Evolutionary conservation across 805 yeast genomes (phyloP).

Genomic region (Kregervanrija delftensis): DNA sequence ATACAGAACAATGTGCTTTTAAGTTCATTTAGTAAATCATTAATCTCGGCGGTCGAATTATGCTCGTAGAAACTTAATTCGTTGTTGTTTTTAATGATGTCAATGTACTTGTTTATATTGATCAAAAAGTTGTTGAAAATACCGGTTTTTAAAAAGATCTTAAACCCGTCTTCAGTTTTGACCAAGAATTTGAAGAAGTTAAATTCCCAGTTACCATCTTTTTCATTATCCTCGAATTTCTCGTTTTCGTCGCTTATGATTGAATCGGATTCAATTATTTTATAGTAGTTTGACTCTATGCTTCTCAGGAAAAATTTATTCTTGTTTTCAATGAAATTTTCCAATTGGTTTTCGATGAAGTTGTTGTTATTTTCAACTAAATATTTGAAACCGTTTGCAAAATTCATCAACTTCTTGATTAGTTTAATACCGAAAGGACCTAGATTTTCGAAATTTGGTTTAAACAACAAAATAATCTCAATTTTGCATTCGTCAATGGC

Average conservation of each 20-base stretch:
- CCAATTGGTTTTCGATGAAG: constrained; percentile 59
- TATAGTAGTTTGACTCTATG: constrained; percentile 31
- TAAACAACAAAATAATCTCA: constrained; percentile 41
- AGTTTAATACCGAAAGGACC: constrained; percentile 35
- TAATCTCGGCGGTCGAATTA: constrained; percentile 21
- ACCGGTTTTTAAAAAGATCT: constrained; percentile 37
- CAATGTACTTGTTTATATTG: constrained; percentile 13
- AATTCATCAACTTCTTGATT: constrained; percentile 55
- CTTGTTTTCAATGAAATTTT: constrained; percentile 51
- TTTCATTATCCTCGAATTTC: too few species aligned
- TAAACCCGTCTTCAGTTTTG: constrained; percentile 74
- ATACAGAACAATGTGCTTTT: constrained; percentile 83
- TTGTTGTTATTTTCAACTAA: constrained; percentile 41
- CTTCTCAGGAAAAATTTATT: constrained; percentile 40
- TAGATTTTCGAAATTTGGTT: constrained; percentile 45
- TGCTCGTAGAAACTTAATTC: constrained; percentile 16
- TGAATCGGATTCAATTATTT: too few species aligned
- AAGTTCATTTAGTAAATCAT: constrained; percentile 36
- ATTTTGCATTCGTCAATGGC: constrained; percentile 42
- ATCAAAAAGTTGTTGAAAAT: constrained; percentile 18
- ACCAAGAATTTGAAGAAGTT: constrained; percentile 75
- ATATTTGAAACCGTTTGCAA: constrained; percentile 63
- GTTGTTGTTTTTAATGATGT: constrained; percentile 11
- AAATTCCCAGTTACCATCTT: too few species aligned
- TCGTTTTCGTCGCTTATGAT: too few species aligned